phyloP scores from a whole-genome alignment of 1,139 yeast species.

The Taphrina betulina region DNA sequence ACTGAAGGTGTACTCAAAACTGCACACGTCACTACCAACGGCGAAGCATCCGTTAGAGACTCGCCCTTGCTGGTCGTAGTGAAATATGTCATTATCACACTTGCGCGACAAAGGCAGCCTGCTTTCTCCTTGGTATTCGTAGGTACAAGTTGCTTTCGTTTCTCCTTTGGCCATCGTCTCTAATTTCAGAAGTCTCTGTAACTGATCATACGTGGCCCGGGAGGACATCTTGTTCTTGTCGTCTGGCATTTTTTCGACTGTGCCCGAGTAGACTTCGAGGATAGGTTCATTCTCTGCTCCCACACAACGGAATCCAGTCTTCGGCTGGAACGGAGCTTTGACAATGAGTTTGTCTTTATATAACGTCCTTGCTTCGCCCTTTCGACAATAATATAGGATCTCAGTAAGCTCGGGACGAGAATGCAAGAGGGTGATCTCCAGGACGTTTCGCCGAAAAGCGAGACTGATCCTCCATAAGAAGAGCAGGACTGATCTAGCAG shows the following conservation, averaged over 20 bases:
- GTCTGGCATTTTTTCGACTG: neutral
- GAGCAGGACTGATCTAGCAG: neutral
- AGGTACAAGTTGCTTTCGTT: neutral
- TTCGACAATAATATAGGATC: slow-evolving; percentile 9
- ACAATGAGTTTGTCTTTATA: neutral
- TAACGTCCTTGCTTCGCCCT: slow-evolving; percentile 2
- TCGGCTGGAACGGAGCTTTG: slow-evolving; percentile 1
- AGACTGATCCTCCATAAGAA: slow-evolving; percentile 7
- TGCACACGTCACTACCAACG: neutral
- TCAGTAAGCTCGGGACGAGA: slow-evolving; percentile 11
- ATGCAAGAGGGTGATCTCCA: slow-evolving; percentile 11
- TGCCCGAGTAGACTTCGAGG: neutral
- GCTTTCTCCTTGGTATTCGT: neutral
- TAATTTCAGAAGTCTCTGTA: neutral
- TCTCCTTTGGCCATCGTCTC: neutral
- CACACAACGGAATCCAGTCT: neutral
- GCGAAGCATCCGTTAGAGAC: neutral
- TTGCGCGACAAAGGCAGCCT: neutral
- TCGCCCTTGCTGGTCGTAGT: slow-evolving; percentile 4
- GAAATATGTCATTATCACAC: neutral
- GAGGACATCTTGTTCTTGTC: neutral
- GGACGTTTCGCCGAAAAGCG: neutral
- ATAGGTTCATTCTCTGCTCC: neutral
- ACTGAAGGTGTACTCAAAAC: neutral
- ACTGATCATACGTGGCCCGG: neutral